Base-by-base conservation (phyloP, 257 asterid genomes). In the Solanum sejunctum region DNA sequence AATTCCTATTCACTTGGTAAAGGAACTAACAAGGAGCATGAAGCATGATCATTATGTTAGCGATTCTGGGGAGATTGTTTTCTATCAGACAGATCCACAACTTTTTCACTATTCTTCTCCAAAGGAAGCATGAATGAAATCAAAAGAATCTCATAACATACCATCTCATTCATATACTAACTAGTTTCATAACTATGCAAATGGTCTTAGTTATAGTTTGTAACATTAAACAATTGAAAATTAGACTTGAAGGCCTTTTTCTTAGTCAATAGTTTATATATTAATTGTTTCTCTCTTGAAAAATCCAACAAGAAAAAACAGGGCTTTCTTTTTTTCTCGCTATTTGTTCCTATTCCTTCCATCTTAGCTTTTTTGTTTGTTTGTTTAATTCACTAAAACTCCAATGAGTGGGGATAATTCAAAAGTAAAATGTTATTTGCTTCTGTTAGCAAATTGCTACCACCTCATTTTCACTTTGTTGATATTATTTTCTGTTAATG, bases 41-140 rank as follows among this genome's bases (percentile, higher is more conserved):
- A 79, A 83, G 81, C 81, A 71, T 55, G 92, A 89, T 83, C 89
- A 87, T 75, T 89, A 81, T 21, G 92, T 87, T 16, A 88, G 81
- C 64, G 89, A 89, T 26, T 61, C 82, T 55, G 92, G 89, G 43
- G 90, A 89, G 32, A 84, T 89, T 32, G 90, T 89, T 8, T 89
- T 56, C 73, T 88, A 89, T 78, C 88, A 88, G 60, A 86, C 87
- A 1, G 90, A 88, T 28, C 52, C 82, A 28, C 36, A 47, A 15
- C 43, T 63, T 41, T 63, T 63, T 5, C 71, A 15, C 12, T 23
- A 17, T 26, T 26, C 70, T 61, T 13, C 71, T 12, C 41, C 71
- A 63, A 63, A 26, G 43, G 18, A 26, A 11, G 43, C 26, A 3
- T 63, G 41, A 63, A 3, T 21, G 16, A 60, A 21, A 61, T 23